Conservation (phyloP, 2,329 filamentous ascomycete genomes). For the Neofusicoccum ribis region DNA sequence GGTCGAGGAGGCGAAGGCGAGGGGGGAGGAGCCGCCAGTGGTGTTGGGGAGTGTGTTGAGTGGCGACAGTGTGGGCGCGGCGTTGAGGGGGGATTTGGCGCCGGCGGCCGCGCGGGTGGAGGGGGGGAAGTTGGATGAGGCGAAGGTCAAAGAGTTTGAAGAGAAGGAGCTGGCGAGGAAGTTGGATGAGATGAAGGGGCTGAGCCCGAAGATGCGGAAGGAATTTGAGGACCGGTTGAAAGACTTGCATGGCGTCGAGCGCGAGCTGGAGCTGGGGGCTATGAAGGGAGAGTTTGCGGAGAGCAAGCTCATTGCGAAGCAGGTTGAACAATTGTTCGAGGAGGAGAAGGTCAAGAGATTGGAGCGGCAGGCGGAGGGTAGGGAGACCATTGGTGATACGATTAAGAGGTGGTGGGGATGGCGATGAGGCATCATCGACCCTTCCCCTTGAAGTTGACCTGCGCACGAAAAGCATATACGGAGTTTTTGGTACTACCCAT, state of each 20-base stretch:
- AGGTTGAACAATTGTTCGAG: conserved; percentile 29
- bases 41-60: conserved; percentile 57
- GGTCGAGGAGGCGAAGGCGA: conserved; percentile 68
- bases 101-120: background rate
- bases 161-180: conserved; percentile 28
- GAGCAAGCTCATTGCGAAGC: conserved; percentile 32
- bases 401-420: conserved; percentile 30
- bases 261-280: conserved; percentile 36
- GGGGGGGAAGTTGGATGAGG: background rate
- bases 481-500: conserved; percentile 6
- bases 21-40: conserved; percentile 52
- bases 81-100: conserved; percentile 3
- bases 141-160: conserved; percentile 32
- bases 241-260: conserved; percentile 31
- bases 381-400: conserved; percentile 39
- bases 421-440: background rate
- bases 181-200: conserved; percentile 31
- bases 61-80: conserved; percentile 28
- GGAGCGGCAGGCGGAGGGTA: conserved; percentile 29
- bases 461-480: background rate
- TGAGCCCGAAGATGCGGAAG: conserved; percentile 32
- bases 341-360: conserved; percentile 19
- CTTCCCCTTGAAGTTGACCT: too few species aligned
- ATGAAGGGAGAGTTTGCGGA: conserved; percentile 34
- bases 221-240: conserved; percentile 37